Evolutionary conservation across 495 filamentous ascomycete genomes (phyloP).

Genomic region (Podospora pseudoanserina): DNA sequence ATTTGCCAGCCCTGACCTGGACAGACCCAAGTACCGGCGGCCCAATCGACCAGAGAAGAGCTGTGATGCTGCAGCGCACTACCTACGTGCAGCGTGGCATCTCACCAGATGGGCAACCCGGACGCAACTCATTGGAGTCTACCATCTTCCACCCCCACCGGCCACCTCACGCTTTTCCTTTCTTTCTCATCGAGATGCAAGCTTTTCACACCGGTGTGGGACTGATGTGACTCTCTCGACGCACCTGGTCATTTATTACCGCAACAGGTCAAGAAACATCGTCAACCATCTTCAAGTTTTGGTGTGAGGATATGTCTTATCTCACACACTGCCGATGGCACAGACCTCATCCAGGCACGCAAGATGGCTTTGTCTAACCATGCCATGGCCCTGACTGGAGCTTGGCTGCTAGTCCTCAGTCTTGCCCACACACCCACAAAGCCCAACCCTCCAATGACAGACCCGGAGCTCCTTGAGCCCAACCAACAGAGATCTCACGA

Average conservation of each 20-base stretch:
- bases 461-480: background rate
- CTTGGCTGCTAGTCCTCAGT: background rate
- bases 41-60: background rate
- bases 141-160: background rate
- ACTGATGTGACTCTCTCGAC: background rate
- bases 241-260: background rate
- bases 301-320: background rate
- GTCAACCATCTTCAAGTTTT: background rate
- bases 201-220: background rate
- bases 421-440: background rate
- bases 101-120: background rate
- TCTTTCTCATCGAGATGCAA: background rate
- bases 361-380: background rate
- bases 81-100: background rate
- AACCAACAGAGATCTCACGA: background rate
- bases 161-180: background rate
- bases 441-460: background rate
- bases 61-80: background rate
- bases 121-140: background rate
- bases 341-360: constrained; percentile 3
- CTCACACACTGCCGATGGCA: background rate
- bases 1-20: background rate
- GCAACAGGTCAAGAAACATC: background rate
- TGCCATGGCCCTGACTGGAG: background rate
- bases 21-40: background rate